Conservation (phyloP, 2,329 filamentous ascomycete species). For the Nannizziopsis barbatae region DNA sequence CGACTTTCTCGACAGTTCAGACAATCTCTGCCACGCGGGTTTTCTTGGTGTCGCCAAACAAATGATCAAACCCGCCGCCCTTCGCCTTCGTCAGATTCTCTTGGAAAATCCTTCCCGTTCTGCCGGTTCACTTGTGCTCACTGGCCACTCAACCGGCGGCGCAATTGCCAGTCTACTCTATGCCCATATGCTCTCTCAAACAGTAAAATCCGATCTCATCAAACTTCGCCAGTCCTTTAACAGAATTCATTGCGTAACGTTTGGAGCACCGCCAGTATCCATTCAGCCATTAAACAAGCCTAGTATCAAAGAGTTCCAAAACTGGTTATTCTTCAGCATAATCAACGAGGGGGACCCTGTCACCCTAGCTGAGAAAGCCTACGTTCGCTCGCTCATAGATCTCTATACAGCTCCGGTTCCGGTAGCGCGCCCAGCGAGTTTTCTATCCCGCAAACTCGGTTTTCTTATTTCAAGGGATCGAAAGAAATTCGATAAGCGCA, state of each 20-base stretch:
- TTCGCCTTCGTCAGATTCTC: slow-evolving; percentile 56
- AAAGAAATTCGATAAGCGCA: slow-evolving; percentile 1
- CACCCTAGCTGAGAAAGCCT: slow-evolving; percentile 61
- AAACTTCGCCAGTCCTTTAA: slow-evolving; percentile 60
- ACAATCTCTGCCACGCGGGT: slow-evolving; percentile 69
- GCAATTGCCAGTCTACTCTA: slow-evolving; percentile 72
- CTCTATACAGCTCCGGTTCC: slow-evolving; percentile 55
- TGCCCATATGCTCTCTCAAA: slow-evolving; percentile 60
- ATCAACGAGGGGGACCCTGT: slow-evolving; percentile 82
- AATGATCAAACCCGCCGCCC: slow-evolving; percentile 64
- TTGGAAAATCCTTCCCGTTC: slow-evolving; percentile 58
- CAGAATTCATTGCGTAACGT: slow-evolving; percentile 71
- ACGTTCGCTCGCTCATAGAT: slow-evolving; percentile 60
- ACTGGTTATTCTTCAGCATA: slow-evolving; percentile 67
- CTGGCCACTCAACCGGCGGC: slow-evolving; percentile 76
- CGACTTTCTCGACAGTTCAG: slow-evolving; percentile 64
- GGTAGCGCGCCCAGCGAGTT: slow-evolving; percentile 12
- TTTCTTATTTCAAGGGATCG: slow-evolving; percentile 9
- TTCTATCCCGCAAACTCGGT: slow-evolving; percentile 3
- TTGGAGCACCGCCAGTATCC: slow-evolving; percentile 70
- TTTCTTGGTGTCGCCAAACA: slow-evolving; percentile 65
- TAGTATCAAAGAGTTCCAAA: slow-evolving; percentile 39
- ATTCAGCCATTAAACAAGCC: slow-evolving; percentile 58
- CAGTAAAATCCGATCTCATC: slow-evolving; percentile 56
- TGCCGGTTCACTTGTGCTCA: slow-evolving; percentile 63